Base-by-base conservation (phyloP, 2,329 filamentous ascomycete species). In the Talaromyces sp. region DNA sequence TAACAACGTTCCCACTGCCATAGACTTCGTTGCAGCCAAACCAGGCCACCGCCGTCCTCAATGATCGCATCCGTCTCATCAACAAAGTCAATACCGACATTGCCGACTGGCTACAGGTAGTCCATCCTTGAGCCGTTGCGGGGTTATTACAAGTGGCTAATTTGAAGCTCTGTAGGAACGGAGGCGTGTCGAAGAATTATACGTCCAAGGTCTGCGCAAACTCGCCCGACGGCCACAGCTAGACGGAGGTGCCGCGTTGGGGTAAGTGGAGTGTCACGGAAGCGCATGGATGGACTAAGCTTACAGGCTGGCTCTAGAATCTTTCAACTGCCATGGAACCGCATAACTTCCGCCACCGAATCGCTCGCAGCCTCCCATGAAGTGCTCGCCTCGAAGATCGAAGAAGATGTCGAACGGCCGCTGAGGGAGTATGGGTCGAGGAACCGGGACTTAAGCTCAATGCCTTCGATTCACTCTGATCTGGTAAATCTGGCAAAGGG, bases 81-180 rank as follows among this genome's bases (percentile, higher is more conserved):
- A 87, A 86, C 73, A 92, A 89, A 78, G 82, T 96, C 80, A 97
- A 99, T 79, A 80, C 84, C 71, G 92, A 97, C 76, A 92, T 99
- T 74, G 94, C 94, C 77, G 94, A 98, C 81, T 99, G 94, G 92
- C 86, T 99, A 68, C 91, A 94, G 89, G 93, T 97, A 88, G 92
- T 70, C 63, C 61, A 68, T 40, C 29, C 63, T 40, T 43, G 60
- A 58, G 13, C 40, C 51, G 17, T 17, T 43, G 38, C 51, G 19
- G 8, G 38, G 4, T 15, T 1, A 19, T 13, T 17, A 17, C 5
- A 38, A 5, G 27, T 17, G 13, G 17, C 25, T 64, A 45, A 67
- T 13, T 5, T 2, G 36, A 31, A 15, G 15, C 22, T 22, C 22
- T 31, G n/a, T 45, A 98, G 94, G 95, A 99, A 83, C 92, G 95